Percentiles rank a stretch among this genome's conserved stretches.
phyloP scores from a whole-genome alignment of 2,329 filamentous ascomycete species.

The Dichotomopilus funicola region DNA sequence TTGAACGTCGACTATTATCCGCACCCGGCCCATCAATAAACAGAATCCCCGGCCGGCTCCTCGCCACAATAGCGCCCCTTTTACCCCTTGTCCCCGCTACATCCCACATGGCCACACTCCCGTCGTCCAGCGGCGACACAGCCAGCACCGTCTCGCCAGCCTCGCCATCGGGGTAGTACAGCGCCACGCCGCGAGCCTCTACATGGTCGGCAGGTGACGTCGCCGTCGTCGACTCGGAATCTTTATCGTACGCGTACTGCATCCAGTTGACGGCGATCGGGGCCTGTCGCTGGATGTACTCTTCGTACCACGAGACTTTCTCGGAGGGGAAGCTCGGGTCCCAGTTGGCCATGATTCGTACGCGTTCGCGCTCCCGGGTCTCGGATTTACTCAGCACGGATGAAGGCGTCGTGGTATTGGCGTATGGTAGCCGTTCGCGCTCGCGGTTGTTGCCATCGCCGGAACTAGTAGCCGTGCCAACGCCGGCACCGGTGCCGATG shows the following conservation, averaged over 20 bases:
- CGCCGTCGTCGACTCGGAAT: slow-evolving; percentile 13
- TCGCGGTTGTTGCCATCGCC: not conserved
- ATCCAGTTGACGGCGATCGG: slow-evolving; percentile 73
- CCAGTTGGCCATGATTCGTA: slow-evolving; percentile 69
- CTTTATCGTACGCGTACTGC: slow-evolving; percentile 48
- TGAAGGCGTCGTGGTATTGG: not conserved
- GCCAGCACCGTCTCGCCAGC: slow-evolving; percentile 45
- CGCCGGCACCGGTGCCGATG: not conserved
- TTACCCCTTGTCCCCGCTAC: slow-evolving; percentile 48
- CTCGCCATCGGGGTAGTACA: slow-evolving; percentile 53
- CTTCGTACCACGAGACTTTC: slow-evolving; percentile 74
- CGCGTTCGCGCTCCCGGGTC: slow-evolving; percentile 35
- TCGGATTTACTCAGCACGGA: not conserved
- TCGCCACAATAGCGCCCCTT: slow-evolving; percentile 58
- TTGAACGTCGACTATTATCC: slow-evolving; percentile 43
- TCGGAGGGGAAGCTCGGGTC: slow-evolving; percentile 70
- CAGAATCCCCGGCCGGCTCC: slow-evolving; percentile 61
- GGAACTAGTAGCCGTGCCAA: not conserved
- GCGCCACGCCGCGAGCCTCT: slow-evolving; percentile 67
- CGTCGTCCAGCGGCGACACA: slow-evolving; percentile 76
- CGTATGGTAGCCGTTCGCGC: not conserved
- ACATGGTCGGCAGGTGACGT: slow-evolving; percentile 38
- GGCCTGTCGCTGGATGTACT: slow-evolving; percentile 78
- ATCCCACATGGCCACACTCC: slow-evolving; percentile 84
- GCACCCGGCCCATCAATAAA: slow-evolving; percentile 46